Percentiles rank a stretch among this genome's conserved stretches.
These are phyloP conservation scores for Cucurbita argyrosperma DNA, from an alignment of 306 rosid species.

Conservation along the genomic window DNA sequence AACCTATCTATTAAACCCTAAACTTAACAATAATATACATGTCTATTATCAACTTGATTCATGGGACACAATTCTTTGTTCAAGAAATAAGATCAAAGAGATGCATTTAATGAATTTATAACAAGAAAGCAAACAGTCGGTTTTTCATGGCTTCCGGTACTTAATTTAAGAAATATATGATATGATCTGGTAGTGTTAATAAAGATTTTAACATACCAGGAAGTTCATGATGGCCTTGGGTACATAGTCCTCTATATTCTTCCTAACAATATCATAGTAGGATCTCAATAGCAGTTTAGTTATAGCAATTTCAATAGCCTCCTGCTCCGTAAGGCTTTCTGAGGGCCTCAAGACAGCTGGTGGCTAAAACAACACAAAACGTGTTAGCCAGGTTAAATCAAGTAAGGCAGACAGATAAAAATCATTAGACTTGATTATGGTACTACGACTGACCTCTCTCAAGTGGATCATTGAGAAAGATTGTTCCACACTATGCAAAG, in stretches of 20 bases:
- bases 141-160: not conserved
- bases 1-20: no score
- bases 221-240: slow-evolving; percentile 98
- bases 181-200: not conserved
- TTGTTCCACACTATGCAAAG: slow-evolving; percentile 49
- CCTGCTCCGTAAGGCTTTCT: slow-evolving; percentile 71
- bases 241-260: slow-evolving; percentile 69
- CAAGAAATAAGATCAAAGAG: not conserved
- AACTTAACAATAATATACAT: not conserved
- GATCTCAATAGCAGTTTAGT: slow-evolving; percentile 77
- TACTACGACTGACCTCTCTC: slow-evolving; percentile 50
- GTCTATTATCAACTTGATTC: not conserved
- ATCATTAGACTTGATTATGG: not conserved
- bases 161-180: not conserved
- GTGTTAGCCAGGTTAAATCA: not conserved
- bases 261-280: slow-evolving; percentile 88
- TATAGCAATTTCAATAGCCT: slow-evolving; percentile 56
- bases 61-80: not conserved
- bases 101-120: not conserved
- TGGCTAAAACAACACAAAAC: slow-evolving; percentile 38
- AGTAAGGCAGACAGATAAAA: not conserved
- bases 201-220: slow-evolving; percentile 46
- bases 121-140: not conserved
- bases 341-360: slow-evolving; percentile 85
- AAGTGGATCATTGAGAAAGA: slow-evolving; percentile 61